phyloP scores from a whole-genome alignment of 805 yeast species.

The Wickerhamiella occidentalis region DNA sequence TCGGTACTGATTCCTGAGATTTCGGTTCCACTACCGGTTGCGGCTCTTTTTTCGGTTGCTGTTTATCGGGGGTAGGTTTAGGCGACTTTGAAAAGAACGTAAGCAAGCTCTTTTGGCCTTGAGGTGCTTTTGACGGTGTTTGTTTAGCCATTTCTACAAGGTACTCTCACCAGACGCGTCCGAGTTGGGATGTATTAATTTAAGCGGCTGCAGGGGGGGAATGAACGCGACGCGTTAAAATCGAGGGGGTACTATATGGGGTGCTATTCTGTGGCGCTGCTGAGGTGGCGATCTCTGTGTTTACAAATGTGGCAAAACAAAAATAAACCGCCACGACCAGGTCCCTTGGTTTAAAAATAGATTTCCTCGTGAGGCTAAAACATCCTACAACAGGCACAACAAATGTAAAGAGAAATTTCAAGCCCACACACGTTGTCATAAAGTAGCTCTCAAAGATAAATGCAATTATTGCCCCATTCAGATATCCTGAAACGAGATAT shows the following conservation, averaged over 20 bases:
- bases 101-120: constrained; percentile 3
- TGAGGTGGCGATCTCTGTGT: background rate
- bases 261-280: too few species aligned
- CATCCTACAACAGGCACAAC: too few species aligned
- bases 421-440: too few species aligned
- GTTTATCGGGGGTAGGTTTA: constrained; percentile 1
- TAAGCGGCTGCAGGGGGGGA: background rate
- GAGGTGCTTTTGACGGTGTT: background rate
- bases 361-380: too few species aligned
- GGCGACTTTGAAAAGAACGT: constrained; percentile 10
- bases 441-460: too few species aligned
- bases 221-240: background rate
- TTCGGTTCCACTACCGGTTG: background rate
- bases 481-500: background rate
- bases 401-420: too few species aligned
- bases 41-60: background rate
- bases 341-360: too few species aligned
- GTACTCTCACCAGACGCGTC: background rate
- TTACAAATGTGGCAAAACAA: too few species aligned
- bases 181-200: background rate
- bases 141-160: background rate
- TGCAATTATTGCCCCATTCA: too few species aligned
- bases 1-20: background rate
- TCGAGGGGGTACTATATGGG: background rate
- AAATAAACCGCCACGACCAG: too few species aligned